phyloP scores from a whole-genome alignment of 768 basidiomycete genomes.

The Mycena chlorophos region DNA sequence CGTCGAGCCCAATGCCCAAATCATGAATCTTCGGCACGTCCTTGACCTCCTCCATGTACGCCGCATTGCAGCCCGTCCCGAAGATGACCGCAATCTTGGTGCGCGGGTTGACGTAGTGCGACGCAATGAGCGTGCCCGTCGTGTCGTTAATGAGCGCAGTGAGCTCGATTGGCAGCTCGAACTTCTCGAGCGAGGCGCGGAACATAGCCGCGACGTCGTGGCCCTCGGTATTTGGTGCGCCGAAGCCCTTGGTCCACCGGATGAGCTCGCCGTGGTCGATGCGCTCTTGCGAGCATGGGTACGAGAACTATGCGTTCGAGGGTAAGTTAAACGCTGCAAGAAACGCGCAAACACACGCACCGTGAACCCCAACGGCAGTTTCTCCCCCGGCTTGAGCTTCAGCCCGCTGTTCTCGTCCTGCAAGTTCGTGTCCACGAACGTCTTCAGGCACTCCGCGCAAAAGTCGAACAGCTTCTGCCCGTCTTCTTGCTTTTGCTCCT shows the following conservation, averaged over 20 bases:
- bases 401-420: slow-evolving; percentile 50
- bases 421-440: slow-evolving; percentile 79
- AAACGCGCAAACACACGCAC: slow-evolving; percentile 49
- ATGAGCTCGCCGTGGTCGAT: slow-evolving; percentile 95
- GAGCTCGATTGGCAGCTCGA: slow-evolving; percentile 76
- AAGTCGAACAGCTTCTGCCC: slow-evolving; percentile 96
- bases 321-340: neutral
- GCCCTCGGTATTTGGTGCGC: slow-evolving; percentile 88
- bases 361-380: slow-evolving; percentile 89
- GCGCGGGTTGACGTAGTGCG: slow-evolving; percentile 87
- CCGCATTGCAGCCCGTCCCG: slow-evolving; percentile 97
- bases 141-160: slow-evolving; percentile 96
- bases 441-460: slow-evolving; percentile 90
- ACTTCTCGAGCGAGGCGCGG: slow-evolving; percentile 72
- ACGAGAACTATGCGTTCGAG: slow-evolving; percentile 80
- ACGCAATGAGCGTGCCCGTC: slow-evolving; percentile 95
- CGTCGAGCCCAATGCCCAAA: slow-evolving; percentile 63
- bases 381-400: slow-evolving; percentile 49
- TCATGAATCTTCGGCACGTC: slow-evolving; percentile 83
- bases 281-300: slow-evolving; percentile 89
- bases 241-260: slow-evolving; percentile 99
- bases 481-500: slow-evolving; percentile 98
- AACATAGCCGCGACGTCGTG: slow-evolving; percentile 94
- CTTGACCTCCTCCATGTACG: slow-evolving; percentile 90
- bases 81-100: slow-evolving; percentile 97